Evolutionary conservation across 2,329 filamentous ascomycete genomes (phyloP), one percentile per base, ranked within the genome.

Genomic region (Cladophialophora bantiana): DNA sequence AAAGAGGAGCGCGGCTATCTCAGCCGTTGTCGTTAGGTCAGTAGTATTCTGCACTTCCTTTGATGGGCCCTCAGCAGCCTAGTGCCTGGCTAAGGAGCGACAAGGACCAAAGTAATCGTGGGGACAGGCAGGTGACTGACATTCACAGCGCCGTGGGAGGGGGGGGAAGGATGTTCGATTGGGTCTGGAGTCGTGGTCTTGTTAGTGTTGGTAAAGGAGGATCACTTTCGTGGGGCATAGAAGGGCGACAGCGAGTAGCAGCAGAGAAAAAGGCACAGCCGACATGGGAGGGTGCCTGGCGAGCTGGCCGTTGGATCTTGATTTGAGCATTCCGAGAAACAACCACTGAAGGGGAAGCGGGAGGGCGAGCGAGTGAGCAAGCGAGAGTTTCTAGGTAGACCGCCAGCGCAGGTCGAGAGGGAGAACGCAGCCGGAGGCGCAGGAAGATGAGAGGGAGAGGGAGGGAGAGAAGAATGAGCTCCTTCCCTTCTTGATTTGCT

Each of bases 1-100:
- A 66, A 64, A 71, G 69, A 65, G 67, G 32, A 68, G 63, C 62
- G 65, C 65, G 68, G 65, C 57, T 70, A 68, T 55, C 53, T 40
- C 35, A n/a, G 50, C 52, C 26, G 54, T 32, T 56, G 53, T 32
- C 34, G 60, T 62, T 65, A 31, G 42, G 54, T 52, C 48, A 53
- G 15, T 35, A 35, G 45, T 26, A 26, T 3, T 26, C 2, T 26
- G 20, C 26, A 50, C 26, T 56, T 35, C 48, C 34, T n/a, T 52
- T 52, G 50, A 38, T 20, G 38, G 35, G 42, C 2, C 38, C 38
- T 20, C 32, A 63, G 38, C 60, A 60, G 40, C 60, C 62, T 65
- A 53, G 66, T 68, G 52, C 66, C 66, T 65, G 66, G 59, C 62
- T 68, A 65, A 56, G 18, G 45, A 50, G 18, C 20, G 26, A 50